These are phyloP conservation scores for Neofusicoccum laricinum DNA, from an alignment of 2,329 filamentous ascomycete species.

Conservation along the genomic window DNA sequence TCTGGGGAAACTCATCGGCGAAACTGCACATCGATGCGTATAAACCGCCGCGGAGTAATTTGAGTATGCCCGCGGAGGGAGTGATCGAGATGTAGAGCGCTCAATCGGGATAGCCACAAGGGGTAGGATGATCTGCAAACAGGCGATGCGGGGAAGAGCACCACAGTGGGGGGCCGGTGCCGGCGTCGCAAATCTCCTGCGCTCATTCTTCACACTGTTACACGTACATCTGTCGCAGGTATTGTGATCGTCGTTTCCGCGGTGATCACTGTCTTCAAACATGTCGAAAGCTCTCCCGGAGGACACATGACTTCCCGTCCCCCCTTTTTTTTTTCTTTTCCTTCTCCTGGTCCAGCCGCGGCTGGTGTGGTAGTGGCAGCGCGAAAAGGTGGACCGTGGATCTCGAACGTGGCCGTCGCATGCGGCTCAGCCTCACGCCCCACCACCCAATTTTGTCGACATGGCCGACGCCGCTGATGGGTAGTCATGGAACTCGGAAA, in stretches of 20 bases:
- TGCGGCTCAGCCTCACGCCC: conserved; percentile 5
- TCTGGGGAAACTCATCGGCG: too few relatives aligned
- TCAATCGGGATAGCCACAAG: not conserved
- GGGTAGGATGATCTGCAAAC: not conserved
- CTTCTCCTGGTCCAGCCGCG: not conserved
- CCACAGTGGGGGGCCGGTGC: not conserved
- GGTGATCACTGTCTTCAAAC: not conserved
- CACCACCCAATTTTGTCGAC: not conserved
- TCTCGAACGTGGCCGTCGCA: not conserved
- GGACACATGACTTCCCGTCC: not conserved
- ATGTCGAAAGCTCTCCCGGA: not conserved
- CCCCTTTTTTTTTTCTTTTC: too few relatives aligned
- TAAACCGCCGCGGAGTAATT: too few relatives aligned
- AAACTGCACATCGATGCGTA: too few relatives aligned
- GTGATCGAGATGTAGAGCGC: too few relatives aligned
- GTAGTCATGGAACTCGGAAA: too few relatives aligned
- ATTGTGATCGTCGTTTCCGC: not conserved
- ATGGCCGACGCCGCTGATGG: not conserved
- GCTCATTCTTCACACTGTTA: not conserved
- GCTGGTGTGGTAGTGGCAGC: not conserved
- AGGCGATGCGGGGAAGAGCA: conserved; percentile 1
- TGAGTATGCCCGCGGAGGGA: too few relatives aligned
- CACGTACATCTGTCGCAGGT: too few relatives aligned
- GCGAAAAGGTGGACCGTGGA: not conserved
- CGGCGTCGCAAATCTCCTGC: not conserved